Base-by-base conservation (phyloP, 768 basidiomycete species). In the Tylopilus sp. region DNA sequence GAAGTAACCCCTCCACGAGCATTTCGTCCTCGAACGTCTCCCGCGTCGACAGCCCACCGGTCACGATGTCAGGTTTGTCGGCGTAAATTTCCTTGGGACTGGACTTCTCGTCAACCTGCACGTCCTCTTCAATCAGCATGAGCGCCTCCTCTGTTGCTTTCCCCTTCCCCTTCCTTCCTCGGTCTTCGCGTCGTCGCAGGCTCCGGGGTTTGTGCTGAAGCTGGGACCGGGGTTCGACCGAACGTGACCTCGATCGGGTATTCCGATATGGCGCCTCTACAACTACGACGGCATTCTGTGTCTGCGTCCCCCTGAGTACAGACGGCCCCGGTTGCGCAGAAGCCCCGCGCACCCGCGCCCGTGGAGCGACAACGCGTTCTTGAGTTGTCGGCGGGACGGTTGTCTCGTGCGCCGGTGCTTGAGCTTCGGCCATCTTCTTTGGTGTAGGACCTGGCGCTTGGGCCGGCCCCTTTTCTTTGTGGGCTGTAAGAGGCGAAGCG, bases 1-100 rank as follows among this genome's bases (percentile, higher is more conserved):
- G 53, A 2, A 71, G 63, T 11, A 71, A 31, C 8, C 34, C 54
- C 26, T 71, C 60, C 24, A 71, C 67, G 2, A 21, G 51, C 36
- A 46, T 36, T 37, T 71, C 64, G 13, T 67, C 68, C 11, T 56
- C 52, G 2, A 50, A 22, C 12, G 51, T 50, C 31, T 62, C 63
- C 17, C n/a, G 33, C n/a, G 28, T 45, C 25, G 30, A 45, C 14
- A 48, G 44, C 8, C 37, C 45, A 30, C 33, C 29, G 6, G 31
- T 25, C 14, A 42, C 57, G 17, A 10, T 26, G 16, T 24, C 37
- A 12, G 6, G 29, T 16, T 24, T 42, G 14, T 29, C 38, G 10
- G 14, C n/a, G 0, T 38, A 0, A 1, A 10, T 30, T 11, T 48
- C 36, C 9, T 10, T 21, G 4, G 6, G 37, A 37, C 37, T 10